Conservation (phyloP, 305 asterid species). For the Fraxinus greggii region DNA sequence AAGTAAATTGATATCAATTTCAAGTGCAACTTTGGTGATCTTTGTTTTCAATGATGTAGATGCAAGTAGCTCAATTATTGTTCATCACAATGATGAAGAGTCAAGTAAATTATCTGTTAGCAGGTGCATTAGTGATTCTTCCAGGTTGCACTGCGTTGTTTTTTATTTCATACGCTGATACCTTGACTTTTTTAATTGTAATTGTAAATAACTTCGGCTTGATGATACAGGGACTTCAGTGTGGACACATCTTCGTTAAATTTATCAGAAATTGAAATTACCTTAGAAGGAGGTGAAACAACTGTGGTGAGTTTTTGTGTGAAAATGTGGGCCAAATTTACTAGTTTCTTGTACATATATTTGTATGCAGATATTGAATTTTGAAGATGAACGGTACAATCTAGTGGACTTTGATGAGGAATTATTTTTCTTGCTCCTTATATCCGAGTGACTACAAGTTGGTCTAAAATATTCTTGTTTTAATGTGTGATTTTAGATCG, state of each 20-base stretch:
- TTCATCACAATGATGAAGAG: slow-evolving; percentile 41
- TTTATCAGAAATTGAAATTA: slow-evolving; percentile 69
- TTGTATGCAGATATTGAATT: background rate
- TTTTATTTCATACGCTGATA: slow-evolving; percentile 13
- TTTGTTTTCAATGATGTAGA: slow-evolving; percentile 43
- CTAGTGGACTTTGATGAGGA: background rate
- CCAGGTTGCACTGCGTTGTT: slow-evolving; percentile 16
- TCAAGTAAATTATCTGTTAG: slow-evolving; percentile 45
- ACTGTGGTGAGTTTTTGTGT: slow-evolving; percentile 56
- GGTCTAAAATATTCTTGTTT: background rate
- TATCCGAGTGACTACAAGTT: background rate
- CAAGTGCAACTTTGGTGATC: slow-evolving; percentile 27
- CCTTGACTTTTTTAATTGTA: slow-evolving; percentile 20
- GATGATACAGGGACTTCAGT: slow-evolving; percentile 54
- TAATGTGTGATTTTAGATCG: background rate
- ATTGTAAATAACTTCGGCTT: slow-evolving; percentile 23
- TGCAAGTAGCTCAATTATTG: slow-evolving; percentile 47
- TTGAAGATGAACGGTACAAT: background rate
- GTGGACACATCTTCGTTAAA: slow-evolving; percentile 55
- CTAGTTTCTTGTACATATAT: slow-evolving; percentile 7
- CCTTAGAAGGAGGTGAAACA: slow-evolving; percentile 69
- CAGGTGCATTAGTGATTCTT: slow-evolving; percentile 51
- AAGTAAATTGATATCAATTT: slow-evolving; percentile 6
- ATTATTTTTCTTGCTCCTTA: background rate
- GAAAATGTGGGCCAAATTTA: background rate